Evolutionary conservation across 2,329 filamentous ascomycete species (phyloP), one percentile per base, ranked within the genome.

Genomic region (Aspergillus viridinutans): DNA sequence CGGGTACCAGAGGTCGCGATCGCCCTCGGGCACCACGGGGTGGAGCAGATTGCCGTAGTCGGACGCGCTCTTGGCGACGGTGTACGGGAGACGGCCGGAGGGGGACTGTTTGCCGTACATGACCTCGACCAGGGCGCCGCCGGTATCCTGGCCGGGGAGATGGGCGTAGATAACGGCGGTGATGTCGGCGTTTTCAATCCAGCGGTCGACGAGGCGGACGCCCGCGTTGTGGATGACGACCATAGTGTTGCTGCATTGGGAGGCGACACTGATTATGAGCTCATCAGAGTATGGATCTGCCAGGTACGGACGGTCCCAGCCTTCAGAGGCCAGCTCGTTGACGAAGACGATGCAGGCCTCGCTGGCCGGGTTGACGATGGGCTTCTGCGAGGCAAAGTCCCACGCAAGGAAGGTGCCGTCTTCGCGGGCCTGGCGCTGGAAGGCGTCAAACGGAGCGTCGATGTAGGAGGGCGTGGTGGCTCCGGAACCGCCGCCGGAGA

Each of bases 141-240:
- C 85, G 1, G 81, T 83, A 55, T 85, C 82, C 65, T 88, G 83
- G 0, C 85, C 85, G 0, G 85, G 85, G 0, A 87, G 73, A 62
- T 87, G 85, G 3, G 83, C 85, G 62, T 84, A 84, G 2, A 89
- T 75, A 21, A 88, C 74, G 1, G 80, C 84, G 1, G 84, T 87
- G 40, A 89, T 80, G 59, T 88, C 87, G 17, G 80, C 73, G 55
- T 88, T 80, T 52, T 87, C 81, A 60, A 84, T 76, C 73, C 83
- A 88, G 1, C 75, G 74, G 38, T 59, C 57, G 0, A 87, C 81
- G 0, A 86, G 71, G 3, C 85, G 78, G 12, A 80, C 74, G 0
- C 85, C 86, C 1, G 84, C 83, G 45, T 86, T 87, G 69, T 88
- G 85, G 4, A 88, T 77, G 1, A 87, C 76, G 0, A 88, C 85